Base-by-base conservation (phyloP, 108 stramenopile genomes). In the Parmales sp. region DNA sequence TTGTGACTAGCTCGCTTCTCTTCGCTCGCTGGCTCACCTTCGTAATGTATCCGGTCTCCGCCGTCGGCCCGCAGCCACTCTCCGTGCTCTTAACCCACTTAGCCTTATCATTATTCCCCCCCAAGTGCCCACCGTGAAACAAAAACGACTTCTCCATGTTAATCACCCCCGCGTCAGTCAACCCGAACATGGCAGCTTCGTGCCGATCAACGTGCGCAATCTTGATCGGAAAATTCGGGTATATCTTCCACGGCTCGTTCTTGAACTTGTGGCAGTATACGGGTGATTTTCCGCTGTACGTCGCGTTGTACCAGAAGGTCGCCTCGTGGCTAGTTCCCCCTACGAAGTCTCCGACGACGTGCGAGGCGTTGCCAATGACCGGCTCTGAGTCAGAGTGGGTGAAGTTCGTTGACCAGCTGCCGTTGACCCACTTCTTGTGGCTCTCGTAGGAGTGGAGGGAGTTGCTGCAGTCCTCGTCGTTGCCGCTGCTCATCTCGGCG, bases 181-280 rank as follows among this genome's bases (percentile, higher is more conserved):
- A 28, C 2, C 36, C 16, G 26, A 28, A 28, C 2, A 13, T 16
- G 54, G 29, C 3, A 7, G 36, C 54, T 11, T 28, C 18, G 31
- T 34, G n/a, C 6, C 13, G 11, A 2, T 28, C 26, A 29, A 60
- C 36, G 31, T 60, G 54, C 29, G 29, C 54, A 31, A 60, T 60
- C 54, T 34, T 28, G 16, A 34, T 60, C 3, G 54, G 13, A 9
- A 19, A 13, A 11, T 60, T 20, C 9, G 26, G 26, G 54, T 60
- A 60, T 13, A 60, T 60, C 26, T 60, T 60, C 54, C 54, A 60
- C 3, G 54, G 54, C 16, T 60, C 54, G 31, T 60, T 60, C 54
- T 60, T 60, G 54, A 60, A 60, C 54, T 60, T 60, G 54, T 60
- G 54, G 54, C 54, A 60, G 31, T 34, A 34, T 16, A 20, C 20